Percentiles rank a stretch among this genome's conserved stretches.
Evolutionary conservation across 768 basidiomycete species (phyloP).

Genomic region (Pleurotus sapidus): DNA sequence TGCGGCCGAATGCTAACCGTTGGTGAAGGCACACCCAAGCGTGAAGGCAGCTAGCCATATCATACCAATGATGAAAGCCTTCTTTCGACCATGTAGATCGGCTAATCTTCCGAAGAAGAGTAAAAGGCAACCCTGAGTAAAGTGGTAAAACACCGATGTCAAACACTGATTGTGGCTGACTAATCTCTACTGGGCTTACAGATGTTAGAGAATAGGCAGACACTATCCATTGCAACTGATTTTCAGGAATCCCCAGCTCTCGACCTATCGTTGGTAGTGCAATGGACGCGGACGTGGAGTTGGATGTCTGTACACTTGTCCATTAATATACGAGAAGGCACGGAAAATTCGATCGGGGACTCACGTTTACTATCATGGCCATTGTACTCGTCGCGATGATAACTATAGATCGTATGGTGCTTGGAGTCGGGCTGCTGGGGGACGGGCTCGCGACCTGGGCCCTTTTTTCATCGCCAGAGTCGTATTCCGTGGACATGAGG

Average conservation of each 20-base stretch:
- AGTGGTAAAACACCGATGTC: slow-evolving; percentile 12
- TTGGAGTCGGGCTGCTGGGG: slow-evolving; percentile 6
- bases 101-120: slow-evolving; percentile 59
- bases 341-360: not conserved
- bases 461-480: not conserved
- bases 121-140: slow-evolving; percentile 53
- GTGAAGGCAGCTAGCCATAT: slow-evolving; percentile 38
- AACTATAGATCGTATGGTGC: slow-evolving; percentile 17
- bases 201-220: not conserved
- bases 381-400: slow-evolving; percentile 23
- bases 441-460: not conserved
- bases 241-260: not conserved
- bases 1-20: slow-evolving; percentile 20
- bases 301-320: not conserved
- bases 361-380: slow-evolving; percentile 24
- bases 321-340: not conserved
- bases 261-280: slow-evolving; percentile 7
- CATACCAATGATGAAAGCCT: slow-evolving; percentile 50
- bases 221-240: slow-evolving; percentile 9
- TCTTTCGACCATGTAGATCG: slow-evolving; percentile 60
- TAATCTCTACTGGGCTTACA: not conserved
- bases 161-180: not conserved
- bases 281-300: slow-evolving; percentile 7
- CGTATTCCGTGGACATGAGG: not conserved
- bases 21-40: slow-evolving; percentile 48